Conservation (phyloP, 768 basidiomycete species). For the Leccinum boreale region DNA sequence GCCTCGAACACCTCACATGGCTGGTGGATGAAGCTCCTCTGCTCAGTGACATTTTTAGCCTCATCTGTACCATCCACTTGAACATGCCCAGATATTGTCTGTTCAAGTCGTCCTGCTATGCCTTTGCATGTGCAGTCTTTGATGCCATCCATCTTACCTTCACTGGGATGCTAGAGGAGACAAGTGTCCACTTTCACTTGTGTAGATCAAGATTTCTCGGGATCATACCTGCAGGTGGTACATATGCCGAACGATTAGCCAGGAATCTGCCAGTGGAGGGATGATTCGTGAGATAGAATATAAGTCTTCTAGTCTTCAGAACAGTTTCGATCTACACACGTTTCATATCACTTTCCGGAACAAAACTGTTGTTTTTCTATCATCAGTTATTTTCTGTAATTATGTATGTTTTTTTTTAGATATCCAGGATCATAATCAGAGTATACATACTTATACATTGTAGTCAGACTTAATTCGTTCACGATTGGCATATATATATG, state of each 20-base stretch:
- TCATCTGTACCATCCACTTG: not conserved
- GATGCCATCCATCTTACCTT: not conserved
- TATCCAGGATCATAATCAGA: not conserved
- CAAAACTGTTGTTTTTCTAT: not conserved
- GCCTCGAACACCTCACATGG: not conserved
- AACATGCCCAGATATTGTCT: not conserved
- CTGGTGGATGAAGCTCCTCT: not conserved
- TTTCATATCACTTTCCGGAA: no score
- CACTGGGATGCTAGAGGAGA: not conserved
- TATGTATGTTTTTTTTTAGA: not conserved
- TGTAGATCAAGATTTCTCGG: not conserved
- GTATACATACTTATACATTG: not conserved
- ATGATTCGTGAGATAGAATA: not conserved
- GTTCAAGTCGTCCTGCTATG: not conserved
- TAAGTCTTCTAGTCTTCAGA: not conserved
- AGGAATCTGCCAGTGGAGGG: not conserved
- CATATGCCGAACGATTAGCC: not conserved
- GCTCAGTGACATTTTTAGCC: not conserved
- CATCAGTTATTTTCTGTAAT: not conserved
- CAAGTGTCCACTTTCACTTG: not conserved
- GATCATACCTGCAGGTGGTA: not conserved
- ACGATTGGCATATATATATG: not conserved
- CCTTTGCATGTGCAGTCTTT: not conserved
- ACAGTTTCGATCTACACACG: no score
- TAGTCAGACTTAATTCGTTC: not conserved